Percentiles rank a stretch among this genome's conserved stretches.
Evolutionary conservation across 208 protist species (phyloP).

Genomic region (Crithidia brevicula): DNA sequence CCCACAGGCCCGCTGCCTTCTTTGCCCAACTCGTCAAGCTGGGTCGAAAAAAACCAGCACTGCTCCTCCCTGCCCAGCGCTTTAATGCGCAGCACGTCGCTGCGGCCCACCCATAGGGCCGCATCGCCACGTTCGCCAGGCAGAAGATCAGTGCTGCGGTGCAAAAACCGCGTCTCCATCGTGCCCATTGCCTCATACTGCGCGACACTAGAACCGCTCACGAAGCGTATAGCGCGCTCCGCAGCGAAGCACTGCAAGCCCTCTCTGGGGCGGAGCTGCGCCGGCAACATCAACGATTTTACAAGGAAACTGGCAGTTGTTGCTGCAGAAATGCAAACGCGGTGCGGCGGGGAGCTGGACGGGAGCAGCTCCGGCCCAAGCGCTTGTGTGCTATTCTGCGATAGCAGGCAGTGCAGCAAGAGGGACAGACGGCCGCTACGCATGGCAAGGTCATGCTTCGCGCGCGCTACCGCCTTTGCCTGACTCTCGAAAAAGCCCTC

Average conservation of each 20-base stretch:
- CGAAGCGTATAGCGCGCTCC: constrained; percentile 11
- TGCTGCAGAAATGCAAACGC: constrained; percentile 12
- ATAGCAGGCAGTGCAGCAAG: constrained; percentile 38
- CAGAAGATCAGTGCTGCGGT: constrained; percentile 14
- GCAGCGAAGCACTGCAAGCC: constrained; percentile 11
- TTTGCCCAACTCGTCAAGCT: background rate
- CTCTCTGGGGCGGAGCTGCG: constrained; percentile 19
- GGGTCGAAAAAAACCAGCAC: constrained; percentile 21
- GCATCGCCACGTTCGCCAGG: constrained; percentile 22
- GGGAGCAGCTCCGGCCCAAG: constrained; percentile 10
- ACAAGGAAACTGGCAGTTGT: constrained; percentile 31
- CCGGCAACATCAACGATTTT: constrained; percentile 17
- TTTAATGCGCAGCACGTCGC: constrained; percentile 4
- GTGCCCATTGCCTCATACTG: constrained; percentile 31
- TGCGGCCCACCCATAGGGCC: constrained; percentile 4
- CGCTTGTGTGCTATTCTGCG: background rate
- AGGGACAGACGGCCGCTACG: constrained; percentile 59
- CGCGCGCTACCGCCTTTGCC: constrained; percentile 29
- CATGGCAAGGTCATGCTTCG: constrained; percentile 63
- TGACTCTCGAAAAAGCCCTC: constrained; percentile 21
- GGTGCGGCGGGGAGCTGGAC: background rate
- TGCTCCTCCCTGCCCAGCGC: constrained; percentile 28
- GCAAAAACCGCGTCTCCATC: constrained; percentile 31
- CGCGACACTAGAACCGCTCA: constrained; percentile 19
- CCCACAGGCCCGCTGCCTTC: background rate